Evolutionary conservation across 2,329 filamentous ascomycete species (phyloP), one percentile per base, ranked within the genome.

Genomic region (Aspergillus texensis): DNA sequence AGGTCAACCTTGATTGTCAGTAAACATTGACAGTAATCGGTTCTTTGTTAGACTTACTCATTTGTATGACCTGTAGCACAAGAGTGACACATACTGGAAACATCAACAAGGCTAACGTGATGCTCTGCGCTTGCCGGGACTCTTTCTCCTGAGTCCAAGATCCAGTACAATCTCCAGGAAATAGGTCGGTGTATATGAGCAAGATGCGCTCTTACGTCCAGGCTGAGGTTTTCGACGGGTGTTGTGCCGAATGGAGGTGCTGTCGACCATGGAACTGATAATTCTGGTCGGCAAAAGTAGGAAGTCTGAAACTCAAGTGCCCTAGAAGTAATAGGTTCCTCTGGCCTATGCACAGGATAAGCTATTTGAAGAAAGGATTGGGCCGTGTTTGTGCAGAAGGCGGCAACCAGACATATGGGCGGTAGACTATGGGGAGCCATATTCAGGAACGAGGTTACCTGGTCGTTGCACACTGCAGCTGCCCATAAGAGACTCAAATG

Each of bases 91-190:
- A 63, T n/a, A 48, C 16, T 57, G 36, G 34, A 19, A 46, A 6
- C 39, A 24, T 50, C 30, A 26, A 56, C n/a, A 26, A 36, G 57
- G 1, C 48, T 30, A 54, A 63, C 14, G 24, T 48, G 57, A 62
- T 58, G 26, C 34, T 54, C 21, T 26, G 26, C 4, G 52, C 36
- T 61, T 2, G 65, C 57, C 12, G 63, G 55, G 21, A 63, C 10
- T 21, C 52, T 65, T 48, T 65, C 54, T 3, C 58, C 60, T 14
- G 60, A 68, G n/a, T 32, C 14, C 14, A 61, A 26, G 11, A 59
- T 62, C 67, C 66, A 70, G 59, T 62, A 65, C 60, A 64, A 48
- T 26, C 21, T 62, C 67, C 67, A 71, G 36, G 56, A 64, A n/a
- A 60, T 21, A 54, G 65, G 65, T 39, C 34, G 21, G 9, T 61